Evolutionary conservation across 805 yeast genomes (phyloP).

Genomic region (Wickerhamiella bombiphila): DNA sequence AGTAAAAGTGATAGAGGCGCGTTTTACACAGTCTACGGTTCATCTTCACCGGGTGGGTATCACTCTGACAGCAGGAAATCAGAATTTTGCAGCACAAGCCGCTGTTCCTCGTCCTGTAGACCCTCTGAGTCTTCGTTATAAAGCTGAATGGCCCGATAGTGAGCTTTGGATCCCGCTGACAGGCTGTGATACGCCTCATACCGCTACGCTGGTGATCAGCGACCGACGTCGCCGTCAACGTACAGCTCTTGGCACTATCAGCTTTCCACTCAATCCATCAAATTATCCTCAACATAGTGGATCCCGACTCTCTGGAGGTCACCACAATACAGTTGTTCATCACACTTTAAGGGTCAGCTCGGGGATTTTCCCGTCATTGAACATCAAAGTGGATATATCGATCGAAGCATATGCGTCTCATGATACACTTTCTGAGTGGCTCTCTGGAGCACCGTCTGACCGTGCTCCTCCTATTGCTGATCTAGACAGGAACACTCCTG

Average conservation of each 20-base stretch:
- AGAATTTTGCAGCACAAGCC: slow-evolving; percentile 13
- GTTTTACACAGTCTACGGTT: slow-evolving; percentile 17
- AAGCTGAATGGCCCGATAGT: slow-evolving; percentile 14
- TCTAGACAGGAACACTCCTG: neutral
- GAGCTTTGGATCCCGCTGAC: slow-evolving; percentile 9
- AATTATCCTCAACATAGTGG: slow-evolving; percentile 2
- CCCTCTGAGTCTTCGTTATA: slow-evolving; percentile 16
- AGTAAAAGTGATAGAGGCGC: slow-evolving; percentile 13
- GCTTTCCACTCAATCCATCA: slow-evolving; percentile 7
- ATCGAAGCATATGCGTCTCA: slow-evolving; percentile 4
- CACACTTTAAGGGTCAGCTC: slow-evolving; percentile 10
- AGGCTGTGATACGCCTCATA: slow-evolving; percentile 4
- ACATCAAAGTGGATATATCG: slow-evolving; percentile 13
- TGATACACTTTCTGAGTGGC: slow-evolving; percentile 4
- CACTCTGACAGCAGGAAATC: slow-evolving; percentile 11
- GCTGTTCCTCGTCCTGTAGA: slow-evolving; percentile 17
- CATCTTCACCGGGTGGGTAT: slow-evolving; percentile 15
- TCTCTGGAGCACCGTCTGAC: neutral
- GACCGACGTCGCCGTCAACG: slow-evolving; percentile 15
- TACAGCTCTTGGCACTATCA: slow-evolving; percentile 16
- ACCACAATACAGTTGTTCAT: slow-evolving; percentile 2
- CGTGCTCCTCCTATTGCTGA: neutral
- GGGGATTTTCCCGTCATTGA: slow-evolving; percentile 13
- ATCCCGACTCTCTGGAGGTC: neutral
- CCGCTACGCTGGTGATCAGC: slow-evolving; percentile 7